Conservation (phyloP, 108 stramenopile genomes). For the Fragilariopsis cylindrus region DNA sequence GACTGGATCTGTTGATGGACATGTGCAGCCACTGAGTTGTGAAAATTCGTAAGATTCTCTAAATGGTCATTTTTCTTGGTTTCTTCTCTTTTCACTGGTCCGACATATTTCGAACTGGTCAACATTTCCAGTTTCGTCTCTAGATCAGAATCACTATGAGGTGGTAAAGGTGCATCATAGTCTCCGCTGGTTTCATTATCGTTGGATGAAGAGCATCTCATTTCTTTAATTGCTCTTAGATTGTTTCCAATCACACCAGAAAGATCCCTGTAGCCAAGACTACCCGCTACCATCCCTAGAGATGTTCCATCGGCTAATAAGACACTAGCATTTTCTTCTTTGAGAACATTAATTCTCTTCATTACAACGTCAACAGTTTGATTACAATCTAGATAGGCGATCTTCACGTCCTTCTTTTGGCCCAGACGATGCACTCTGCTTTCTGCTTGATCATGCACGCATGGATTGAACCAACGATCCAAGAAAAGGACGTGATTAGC, state of each 20-base stretch:
- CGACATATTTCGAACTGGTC: too few species aligned
- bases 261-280: constrained; percentile 32
- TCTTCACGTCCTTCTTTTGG: constrained; percentile 48
- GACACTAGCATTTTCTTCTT: constrained; percentile 38
- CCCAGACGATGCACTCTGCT: constrained; percentile 61
- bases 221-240: not conserved
- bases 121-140: not conserved
- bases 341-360: constrained; percentile 36
- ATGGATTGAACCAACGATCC: constrained; percentile 28
- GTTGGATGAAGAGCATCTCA: not conserved
- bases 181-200: not conserved
- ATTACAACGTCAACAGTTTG: constrained; percentile 50
- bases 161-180: not conserved
- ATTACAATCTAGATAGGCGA: constrained; percentile 33
- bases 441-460: constrained; percentile 43
- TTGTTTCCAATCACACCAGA: constrained; percentile 35
- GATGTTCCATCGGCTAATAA: constrained; percentile 44
- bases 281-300: constrained; percentile 15
- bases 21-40: too few species aligned
- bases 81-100: too few species aligned
- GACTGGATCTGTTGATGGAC: too few species aligned
- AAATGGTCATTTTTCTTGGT: too few species aligned
- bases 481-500: constrained; percentile 48
- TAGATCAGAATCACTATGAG: not conserved
- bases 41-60: too few species aligned